Base-by-base conservation (phyloP, 495 filamentous ascomycete species). In the Talaromyces trachyspermus region DNA sequence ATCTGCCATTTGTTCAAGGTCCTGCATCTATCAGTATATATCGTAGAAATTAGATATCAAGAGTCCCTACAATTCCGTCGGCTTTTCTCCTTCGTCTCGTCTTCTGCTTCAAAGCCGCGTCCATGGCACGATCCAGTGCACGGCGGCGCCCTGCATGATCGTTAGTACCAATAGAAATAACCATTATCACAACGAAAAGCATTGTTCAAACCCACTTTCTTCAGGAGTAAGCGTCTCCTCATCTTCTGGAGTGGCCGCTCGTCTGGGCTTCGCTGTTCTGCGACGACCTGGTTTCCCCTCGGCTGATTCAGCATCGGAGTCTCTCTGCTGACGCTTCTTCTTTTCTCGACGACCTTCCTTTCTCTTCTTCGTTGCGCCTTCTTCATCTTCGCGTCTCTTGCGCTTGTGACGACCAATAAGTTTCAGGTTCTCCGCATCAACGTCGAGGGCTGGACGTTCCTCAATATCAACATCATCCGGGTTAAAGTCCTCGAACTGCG, bases 401-500 rank as follows among this genome's bases (percentile, higher is more conserved):
- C 90, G 80, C 69, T 91, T 95, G 55, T 87, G 79, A 37, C 78
- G 75, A 20, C 80, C 79, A 36, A 85, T 77, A 4, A 94, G 61
- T 17, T 82, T 85, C 46, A 92, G 75, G 29, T 88, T 88, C 41
- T 87, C 86, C 52, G 94, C 88, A 55, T 97, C 94, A 49, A 97
- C 87, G 14, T 86, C 83, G 22, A 92, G 76, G 23, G 76, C 70
- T 8, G 83, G 83, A 25, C 83, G 79, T 51, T 90, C 86, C 43
- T 91, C 85, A 55, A 90, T 75, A 29, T 80, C 79, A 38, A 89
- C 78, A 24, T 81, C 80, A 46, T 75, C 77, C 0, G 85, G 85
- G 56, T 96, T 88, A 65, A 95, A 95, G 54, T 95, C 81, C 37
- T 86, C 83, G 64, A 99, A 95, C 61, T 94, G 83, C 37, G 84